Evolutionary conservation across 2,329 filamentous ascomycete genomes (phyloP), one percentile per base, ranked within the genome.

Genomic region (Colletotrichum orbiculare): DNA sequence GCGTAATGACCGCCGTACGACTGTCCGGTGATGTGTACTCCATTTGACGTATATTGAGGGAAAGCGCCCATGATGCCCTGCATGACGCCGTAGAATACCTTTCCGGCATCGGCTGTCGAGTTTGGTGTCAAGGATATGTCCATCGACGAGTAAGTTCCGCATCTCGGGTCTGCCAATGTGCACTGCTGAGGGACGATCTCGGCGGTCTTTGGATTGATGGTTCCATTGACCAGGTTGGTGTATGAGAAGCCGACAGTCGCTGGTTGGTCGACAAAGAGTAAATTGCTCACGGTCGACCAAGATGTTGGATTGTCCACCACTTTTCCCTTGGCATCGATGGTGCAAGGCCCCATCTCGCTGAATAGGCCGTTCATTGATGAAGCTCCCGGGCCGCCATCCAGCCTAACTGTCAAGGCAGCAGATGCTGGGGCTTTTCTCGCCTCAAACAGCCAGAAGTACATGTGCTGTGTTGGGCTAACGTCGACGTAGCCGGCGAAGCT

Each of bases 401-500:
- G 37, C 9, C 61, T 60, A n/a, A 64, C 49, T 0, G 61, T 64
- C 38, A 64, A 11, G 1, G 56, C 55, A 9, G 61, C 57, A 13
- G 55, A 6, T 8, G 55, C 11, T 2, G 61, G 45, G 45, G 54
- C 60, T 2, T 54, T 13, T 11, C 57, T 47, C 15, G 61, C 56
- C 10, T 64, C 61, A 13, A 60, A 49, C 10, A 64, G 3, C n/a
- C 48, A 48, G 42, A 64, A 64, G 17, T 54, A 64, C 3, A 64
- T 64, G 4, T 64, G 56, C 8, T 64, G 61, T 13, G 56, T 64
- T 1, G 48, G 49, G 4, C 42, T 60, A 2, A 64, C 48, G 8
- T 64, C 61, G 13, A 60, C 61, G 15, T 64, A 64, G 33, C 61
- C 61, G 15, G 61, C 56, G n/a, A 64, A 60, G 15, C 41, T 34